phyloP scores from a whole-genome alignment of 805 yeast species.

The Barnettozyma botsteinii region DNA sequence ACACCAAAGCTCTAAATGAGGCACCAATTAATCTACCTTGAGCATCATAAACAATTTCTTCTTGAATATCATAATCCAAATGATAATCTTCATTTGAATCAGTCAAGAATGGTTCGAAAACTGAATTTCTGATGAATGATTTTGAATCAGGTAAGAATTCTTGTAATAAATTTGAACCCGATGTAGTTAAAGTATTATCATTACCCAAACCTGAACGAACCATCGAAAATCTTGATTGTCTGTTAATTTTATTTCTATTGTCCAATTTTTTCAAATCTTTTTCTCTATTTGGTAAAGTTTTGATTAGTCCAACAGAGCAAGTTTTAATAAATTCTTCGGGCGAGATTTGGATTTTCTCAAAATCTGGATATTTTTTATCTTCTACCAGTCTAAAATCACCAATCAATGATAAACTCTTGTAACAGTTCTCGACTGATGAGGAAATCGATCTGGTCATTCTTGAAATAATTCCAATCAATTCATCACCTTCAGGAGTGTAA shows the following conservation, averaged over 20 bases:
- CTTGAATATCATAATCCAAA: constrained; percentile 19
- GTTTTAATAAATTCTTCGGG: constrained; percentile 54
- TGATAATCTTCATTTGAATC: constrained; percentile 19
- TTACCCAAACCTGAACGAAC: constrained; percentile 27
- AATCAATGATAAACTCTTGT: constrained; percentile 46
- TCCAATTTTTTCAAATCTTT: constrained; percentile 16
- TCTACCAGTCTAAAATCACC: constrained; percentile 60
- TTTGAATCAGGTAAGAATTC: constrained; percentile 31
- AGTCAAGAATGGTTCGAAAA: constrained; percentile 31
- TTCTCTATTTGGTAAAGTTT: constrained; percentile 30
- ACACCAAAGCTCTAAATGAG: constrained; percentile 63
- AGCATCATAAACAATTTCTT: constrained; percentile 47
- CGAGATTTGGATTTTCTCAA: constrained; percentile 47
- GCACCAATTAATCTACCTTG: constrained; percentile 58
- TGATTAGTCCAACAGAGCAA: constrained; percentile 58
- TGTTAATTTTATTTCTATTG: constrained; percentile 20
- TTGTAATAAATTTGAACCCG: constrained; percentile 30
- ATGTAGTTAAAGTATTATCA: constrained; percentile 17
- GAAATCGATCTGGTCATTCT: constrained; percentile 53
- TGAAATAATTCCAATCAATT: constrained; percentile 52
- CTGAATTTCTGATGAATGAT: constrained; percentile 32
- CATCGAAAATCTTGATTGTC: constrained; percentile 32
- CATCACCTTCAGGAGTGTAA: constrained; percentile 64
- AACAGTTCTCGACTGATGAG: constrained; percentile 43
- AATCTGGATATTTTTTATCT: constrained; percentile 64